Base-by-base conservation (phyloP, 148 eudicot genomes). In the Vaccinium vitisidaea region DNA sequence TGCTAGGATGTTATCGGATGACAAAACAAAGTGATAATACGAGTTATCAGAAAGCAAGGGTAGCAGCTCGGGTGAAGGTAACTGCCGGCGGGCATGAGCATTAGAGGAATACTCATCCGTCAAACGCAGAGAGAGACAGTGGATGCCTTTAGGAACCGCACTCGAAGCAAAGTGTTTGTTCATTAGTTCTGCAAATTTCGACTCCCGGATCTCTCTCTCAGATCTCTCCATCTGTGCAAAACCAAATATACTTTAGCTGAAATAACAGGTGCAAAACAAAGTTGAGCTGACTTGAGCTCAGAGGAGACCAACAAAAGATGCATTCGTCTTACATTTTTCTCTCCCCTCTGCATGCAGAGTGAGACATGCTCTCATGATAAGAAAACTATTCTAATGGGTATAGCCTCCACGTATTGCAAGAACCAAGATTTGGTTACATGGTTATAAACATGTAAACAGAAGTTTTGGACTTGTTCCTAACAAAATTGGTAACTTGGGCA, bases 101-200 rank as follows among this genome's bases (percentile, higher is more conserved):
- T 97, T 97, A 67, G 99, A 95, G 79, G 99, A 97, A 86, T 97
- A 97, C 82, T 95, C 99, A 90, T 97, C 98, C 19, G 98, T 97
- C 90, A 97, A 90, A 84, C 99, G 97, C 90, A 97, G 83, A 79
- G 99, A 89, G 81, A 97, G 93, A 87, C 99, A 97, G 88, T 97
- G 96, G 86, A 97, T 94, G 88, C 98, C 96, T 90, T 95, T 97
- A 8, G 99, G 99, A 83, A 97, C 88, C 19, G 99, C 91, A 88
- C 98, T 97, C 75, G 99, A 98, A 65, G 98, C 99, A 86, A 93
- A 97, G 81, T 97, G 99, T 86, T 95, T 97, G 90, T 97, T 95
- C 95, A 91, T 94, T 83, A 97, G 84, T 90, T 97, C 99, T 2
- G 99, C 93, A 82, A 97, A 97, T 88, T 92, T 97, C 43, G 99